Conservation (phyloP, 2,329 filamentous ascomycete species). For the Penicillium sp. region DNA sequence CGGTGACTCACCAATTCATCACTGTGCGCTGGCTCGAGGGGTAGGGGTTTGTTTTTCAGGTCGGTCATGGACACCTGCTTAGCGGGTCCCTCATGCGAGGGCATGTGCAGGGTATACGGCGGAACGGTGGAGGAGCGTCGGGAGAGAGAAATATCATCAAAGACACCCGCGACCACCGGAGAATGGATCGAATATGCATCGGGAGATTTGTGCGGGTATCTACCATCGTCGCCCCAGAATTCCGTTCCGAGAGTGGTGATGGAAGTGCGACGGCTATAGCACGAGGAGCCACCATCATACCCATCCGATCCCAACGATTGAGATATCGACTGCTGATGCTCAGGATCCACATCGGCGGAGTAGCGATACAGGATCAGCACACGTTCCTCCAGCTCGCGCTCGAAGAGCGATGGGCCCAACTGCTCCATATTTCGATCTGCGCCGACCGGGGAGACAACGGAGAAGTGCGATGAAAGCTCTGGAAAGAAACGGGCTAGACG, state of each 20-base stretch:
- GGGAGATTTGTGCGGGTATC: slow-evolving; percentile 14
- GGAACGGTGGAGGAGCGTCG: not conserved
- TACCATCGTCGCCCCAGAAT: slow-evolving; percentile 11
- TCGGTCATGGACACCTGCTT: slow-evolving; percentile 27
- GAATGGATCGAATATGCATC: slow-evolving; percentile 30
- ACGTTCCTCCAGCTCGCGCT: slow-evolving; percentile 18
- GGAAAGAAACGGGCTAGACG: slow-evolving; percentile 31
- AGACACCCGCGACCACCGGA: slow-evolving; percentile 30
- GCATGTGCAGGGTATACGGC: not conserved
- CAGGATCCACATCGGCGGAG: not conserved
- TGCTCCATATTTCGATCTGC: slow-evolving; percentile 10
- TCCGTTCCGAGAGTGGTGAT: slow-evolving; percentile 36
- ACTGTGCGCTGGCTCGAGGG: slow-evolving; percentile 36
- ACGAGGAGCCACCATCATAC: slow-evolving; percentile 35
- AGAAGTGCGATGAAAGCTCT: slow-evolving; percentile 30
- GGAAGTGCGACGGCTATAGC: slow-evolving; percentile 39
- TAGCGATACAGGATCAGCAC: slow-evolving; percentile 18
- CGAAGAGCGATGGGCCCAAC: slow-evolving; percentile 5
- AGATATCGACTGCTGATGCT: not conserved
- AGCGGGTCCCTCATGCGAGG: slow-evolving; percentile 6
- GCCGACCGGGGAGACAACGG: slow-evolving; percentile 27
- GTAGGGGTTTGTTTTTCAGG: slow-evolving; percentile 43
- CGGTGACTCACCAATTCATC: slow-evolving; percentile 30
- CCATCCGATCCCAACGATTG: slow-evolving; percentile 27
- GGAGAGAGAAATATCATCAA: slow-evolving; percentile 31